Base-by-base conservation (phyloP, 768 basidiomycete species). In the Neoboletus brunneissimus region DNA sequence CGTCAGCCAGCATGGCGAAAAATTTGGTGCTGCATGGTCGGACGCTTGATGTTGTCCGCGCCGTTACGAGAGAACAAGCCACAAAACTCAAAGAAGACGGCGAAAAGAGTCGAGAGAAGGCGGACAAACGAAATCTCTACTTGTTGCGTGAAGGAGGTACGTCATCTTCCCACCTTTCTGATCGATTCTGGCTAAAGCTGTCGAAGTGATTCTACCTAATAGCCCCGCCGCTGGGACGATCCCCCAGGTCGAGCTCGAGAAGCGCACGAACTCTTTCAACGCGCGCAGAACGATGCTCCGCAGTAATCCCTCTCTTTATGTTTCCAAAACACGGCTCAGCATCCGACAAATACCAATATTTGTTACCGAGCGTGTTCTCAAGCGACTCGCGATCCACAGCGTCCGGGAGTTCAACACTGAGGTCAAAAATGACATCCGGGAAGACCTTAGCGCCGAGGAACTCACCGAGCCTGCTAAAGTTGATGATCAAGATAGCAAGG, bases 121-220 rank as follows among this genome's bases (percentile, higher is more conserved):
- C 87, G 1, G 97, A 99, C 73, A 95, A 96, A 70, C 83, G 96
- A 23, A 97, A 98, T 68, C 85, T 97, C 68, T 98, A 99, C 70
- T 84, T 99, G 56, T 81, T 99, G 62, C 84, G 92, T 13, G 97
- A 99, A 82, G 97, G 97, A 78, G 91, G 95, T 91, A 66, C 63
- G 74, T 29, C 8, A 35, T 49, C 38, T 29, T 54, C 5, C 51
- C 48, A 18, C 25, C 11, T 20, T 35, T 10, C 27, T 20, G 4
- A 8, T 25, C 20, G 3, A 40, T 61, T 7, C 57, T 45, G 51
- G 25, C 37, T 46, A 1, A 49, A 29, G 12, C 12, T n/a, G 9
- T 34, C 25, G 22, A 55, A 98, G 97, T 96, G 44, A 91, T 99
- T 61, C 80, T 97, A 62, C 91, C 94, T 2, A 93, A 90, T 64